Percentiles rank a stretch among this genome's conserved stretches.
phyloP scores from a whole-genome alignment of 2,329 filamentous ascomycete species.

The Ceratocystis colombiana region DNA sequence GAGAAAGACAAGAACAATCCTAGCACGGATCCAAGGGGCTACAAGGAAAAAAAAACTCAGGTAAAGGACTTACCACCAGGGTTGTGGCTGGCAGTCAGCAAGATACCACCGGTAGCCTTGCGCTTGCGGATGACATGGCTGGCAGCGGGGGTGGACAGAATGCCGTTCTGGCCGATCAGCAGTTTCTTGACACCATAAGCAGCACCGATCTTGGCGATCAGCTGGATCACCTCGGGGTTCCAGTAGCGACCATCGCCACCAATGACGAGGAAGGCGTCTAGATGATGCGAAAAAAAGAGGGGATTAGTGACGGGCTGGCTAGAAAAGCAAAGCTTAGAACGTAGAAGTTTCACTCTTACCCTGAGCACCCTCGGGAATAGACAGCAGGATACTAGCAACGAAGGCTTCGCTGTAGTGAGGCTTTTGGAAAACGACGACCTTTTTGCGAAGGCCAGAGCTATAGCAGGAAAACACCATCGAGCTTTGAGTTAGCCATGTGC shows the following conservation, averaged over 20 bases:
- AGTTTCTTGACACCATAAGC: conserved; percentile 99
- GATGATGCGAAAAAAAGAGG: conserved; percentile 18
- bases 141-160: conserved; percentile 90
- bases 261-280: conserved; percentile 77
- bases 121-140: conserved; percentile 92
- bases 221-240: conserved; percentile 91
- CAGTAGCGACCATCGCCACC: conserved; percentile 94
- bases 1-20: conserved; percentile 1
- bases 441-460: conserved; percentile 96
- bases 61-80: conserved; percentile 62
- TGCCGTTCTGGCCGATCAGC: conserved; percentile 88
- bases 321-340: not conserved
- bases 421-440: conserved; percentile 95
- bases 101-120: conserved; percentile 90
- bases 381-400: conserved; percentile 83
- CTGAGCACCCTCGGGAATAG: conserved; percentile 87
- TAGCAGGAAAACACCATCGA: conserved; percentile 11
- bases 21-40: not conserved
- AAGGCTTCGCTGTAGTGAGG: conserved; percentile 94
- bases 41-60: too few species aligned
- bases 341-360: conserved; percentile 38
- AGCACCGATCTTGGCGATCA: conserved; percentile 93
- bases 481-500: not conserved
- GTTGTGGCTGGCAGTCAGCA: conserved; percentile 96
- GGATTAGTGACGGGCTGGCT: not conserved